Evolutionary conservation across 345 rosid species (phyloP).

Genomic region (Salix arbutifolia): DNA sequence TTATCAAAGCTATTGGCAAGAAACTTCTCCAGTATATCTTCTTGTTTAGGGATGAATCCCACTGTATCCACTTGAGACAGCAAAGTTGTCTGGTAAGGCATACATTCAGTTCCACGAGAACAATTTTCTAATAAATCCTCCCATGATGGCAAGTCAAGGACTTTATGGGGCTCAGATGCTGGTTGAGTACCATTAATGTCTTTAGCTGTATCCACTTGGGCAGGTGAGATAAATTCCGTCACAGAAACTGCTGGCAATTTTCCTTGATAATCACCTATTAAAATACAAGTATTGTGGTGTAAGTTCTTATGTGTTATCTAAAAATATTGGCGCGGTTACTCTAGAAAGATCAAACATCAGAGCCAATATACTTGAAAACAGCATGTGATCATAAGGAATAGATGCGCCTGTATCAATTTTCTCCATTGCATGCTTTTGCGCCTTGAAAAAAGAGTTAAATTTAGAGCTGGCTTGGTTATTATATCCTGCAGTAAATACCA

Average conservation of each 20-base stretch:
- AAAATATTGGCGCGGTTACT: constrained; percentile 2
- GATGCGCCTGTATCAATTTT: constrained; percentile 36
- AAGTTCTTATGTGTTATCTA: constrained; percentile 12
- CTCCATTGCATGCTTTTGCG: constrained; percentile 39
- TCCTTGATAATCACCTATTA: constrained; percentile 48
- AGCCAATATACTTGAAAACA: constrained; percentile 44
- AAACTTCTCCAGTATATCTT: constrained; percentile 40
- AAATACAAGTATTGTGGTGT: constrained; percentile 16
- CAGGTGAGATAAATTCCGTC: constrained; percentile 28
- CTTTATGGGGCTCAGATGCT: constrained; percentile 44
- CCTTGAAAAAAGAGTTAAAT: constrained; percentile 44
- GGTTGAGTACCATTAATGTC: constrained; percentile 32
- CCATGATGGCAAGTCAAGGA: constrained; percentile 60
- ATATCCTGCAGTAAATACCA: constrained; percentile 45
- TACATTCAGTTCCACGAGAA: constrained; percentile 41
- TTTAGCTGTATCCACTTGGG: constrained; percentile 36
- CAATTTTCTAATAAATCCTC: constrained; percentile 49
- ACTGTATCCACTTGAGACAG: constrained; percentile 27
- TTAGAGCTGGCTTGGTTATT: constrained; percentile 57
- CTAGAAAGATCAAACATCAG: neutral
- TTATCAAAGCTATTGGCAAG: constrained; percentile 34
- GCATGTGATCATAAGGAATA: constrained; percentile 39
- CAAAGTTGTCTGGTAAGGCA: constrained; percentile 30
- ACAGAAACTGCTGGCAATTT: constrained; percentile 35
- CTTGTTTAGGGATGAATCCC: constrained; percentile 36